Evolutionary conservation across 2,329 filamentous ascomycete species (phyloP).

Genomic region (Arthroderma sp.): DNA sequence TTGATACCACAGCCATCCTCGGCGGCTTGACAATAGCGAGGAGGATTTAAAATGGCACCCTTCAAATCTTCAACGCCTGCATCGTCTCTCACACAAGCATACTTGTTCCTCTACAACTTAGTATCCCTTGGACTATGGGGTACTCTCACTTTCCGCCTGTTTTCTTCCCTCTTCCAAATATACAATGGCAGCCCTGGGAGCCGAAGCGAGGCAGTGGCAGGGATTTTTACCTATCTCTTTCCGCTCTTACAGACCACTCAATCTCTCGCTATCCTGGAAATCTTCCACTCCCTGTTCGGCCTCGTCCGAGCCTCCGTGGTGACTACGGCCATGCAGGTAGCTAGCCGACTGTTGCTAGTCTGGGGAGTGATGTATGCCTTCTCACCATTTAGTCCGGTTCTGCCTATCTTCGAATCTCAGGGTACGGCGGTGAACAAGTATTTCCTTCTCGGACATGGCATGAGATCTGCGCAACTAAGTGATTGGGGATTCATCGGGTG

Average conservation of each 20-base stretch:
- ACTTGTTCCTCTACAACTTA: constrained; percentile 78
- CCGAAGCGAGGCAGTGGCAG: constrained; percentile 24
- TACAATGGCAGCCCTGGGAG: constrained; percentile 33
- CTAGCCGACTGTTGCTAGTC: constrained; percentile 74
- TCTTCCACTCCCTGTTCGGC: constrained; percentile 66
- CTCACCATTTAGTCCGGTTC: constrained; percentile 31
- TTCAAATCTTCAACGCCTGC: not conserved
- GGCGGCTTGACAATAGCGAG: not conserved
- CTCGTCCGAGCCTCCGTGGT: constrained; percentile 73
- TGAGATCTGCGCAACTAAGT: constrained; percentile 21
- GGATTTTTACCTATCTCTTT: constrained; percentile 38
- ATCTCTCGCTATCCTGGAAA: constrained; percentile 69
- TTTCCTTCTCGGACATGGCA: constrained; percentile 8
- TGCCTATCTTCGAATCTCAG: not conserved
- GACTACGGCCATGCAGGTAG: constrained; percentile 84
- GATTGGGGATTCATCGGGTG: constrained; percentile 36
- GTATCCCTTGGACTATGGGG: constrained; percentile 67
- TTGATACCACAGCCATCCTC: not conserved
- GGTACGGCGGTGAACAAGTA: not conserved
- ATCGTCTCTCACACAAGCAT: constrained; percentile 28
- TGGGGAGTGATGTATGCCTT: constrained; percentile 72
- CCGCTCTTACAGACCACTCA: constrained; percentile 53
- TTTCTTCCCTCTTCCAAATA: constrained; percentile 40
- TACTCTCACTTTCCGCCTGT: constrained; percentile 58
- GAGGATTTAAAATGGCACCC: not conserved